Base-by-base conservation (phyloP, 257 asterid genomes). In the Petunia axillaris region DNA sequence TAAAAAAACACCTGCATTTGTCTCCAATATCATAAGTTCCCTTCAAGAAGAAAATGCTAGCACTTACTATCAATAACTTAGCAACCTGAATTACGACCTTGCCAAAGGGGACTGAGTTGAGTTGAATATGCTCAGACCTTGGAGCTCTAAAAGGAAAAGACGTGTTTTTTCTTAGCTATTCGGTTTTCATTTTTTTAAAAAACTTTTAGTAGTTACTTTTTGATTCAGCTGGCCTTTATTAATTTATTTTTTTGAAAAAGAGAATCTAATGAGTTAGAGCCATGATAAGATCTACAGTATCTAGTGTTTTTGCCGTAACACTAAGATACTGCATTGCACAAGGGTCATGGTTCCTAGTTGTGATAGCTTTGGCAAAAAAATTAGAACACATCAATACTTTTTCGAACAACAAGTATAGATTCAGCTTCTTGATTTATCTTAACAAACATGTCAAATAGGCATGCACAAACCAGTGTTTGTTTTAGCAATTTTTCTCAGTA, bases 401-500 rank as follows among this genome's bases (percentile, higher is more conserved):
- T 25, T 71, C 16, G 59, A 46, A 46, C 58, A 68, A 15, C 59
- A 71, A 43, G 3, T 3, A 71, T 25, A 25, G 15, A 71, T 48
- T 71, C 25, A 71, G 77, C 60, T 48, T 71, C 60, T 44, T 68
- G 16, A 68, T n/a, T 41, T n/a, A 4, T 38, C 75, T 67, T 68
- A 4, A 38, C 2, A 4, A 67, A 54, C 76, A 44, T 71, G 58
- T 48, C 60, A 25, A 71, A 48, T 71, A 48, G 0, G 7, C 77
- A 71, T 71, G 13, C 41, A 46, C 44, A 25, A 25, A 48, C 7
- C 44, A 9, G 9, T 46, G 10, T 35, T 70, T 70, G 55, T n/a
- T 68, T 68, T 35, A 71, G 58, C 77, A 71, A 15, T 16, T 67
- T 67, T 67, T 52, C 6, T 15, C 75, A 67, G 75, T 67, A 15